These are phyloP conservation scores for Mycena epipterygia DNA, from an alignment of 768 basidiomycete species.

Conservation along the genomic window DNA sequence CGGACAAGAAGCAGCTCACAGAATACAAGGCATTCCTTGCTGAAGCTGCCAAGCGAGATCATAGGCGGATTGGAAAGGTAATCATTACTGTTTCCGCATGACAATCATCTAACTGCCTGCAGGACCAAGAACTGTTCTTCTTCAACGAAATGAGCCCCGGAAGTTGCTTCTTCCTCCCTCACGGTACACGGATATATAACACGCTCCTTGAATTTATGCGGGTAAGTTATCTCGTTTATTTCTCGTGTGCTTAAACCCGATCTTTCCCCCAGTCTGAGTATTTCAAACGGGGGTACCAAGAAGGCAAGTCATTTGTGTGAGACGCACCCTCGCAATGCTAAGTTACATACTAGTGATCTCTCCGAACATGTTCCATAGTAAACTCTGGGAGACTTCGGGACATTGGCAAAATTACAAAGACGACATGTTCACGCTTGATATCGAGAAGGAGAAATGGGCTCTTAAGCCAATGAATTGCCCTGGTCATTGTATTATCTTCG, in stretches of 20 bases:
- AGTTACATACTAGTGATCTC: conserved; percentile 79
- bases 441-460: conserved; percentile 97
- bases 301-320: conserved; percentile 65
- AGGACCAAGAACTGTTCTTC: conserved; percentile 98
- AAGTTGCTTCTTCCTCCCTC: conserved; percentile 96
- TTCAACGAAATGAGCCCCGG: conserved; percentile 98
- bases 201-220: conserved; percentile 91
- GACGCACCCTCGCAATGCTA: background rate
- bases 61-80: conserved; percentile 93
- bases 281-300: conserved; percentile 95
- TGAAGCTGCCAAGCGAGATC: conserved; percentile 98
- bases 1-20: conserved; percentile 93
- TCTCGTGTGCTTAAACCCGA: conserved; percentile 21
- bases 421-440: conserved; percentile 95
- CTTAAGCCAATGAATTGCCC: conserved; percentile 99
- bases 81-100: conserved; percentile 22
- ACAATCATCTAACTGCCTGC: conserved; percentile 15
- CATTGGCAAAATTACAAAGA: conserved; percentile 99
- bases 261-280: conserved; percentile 78
- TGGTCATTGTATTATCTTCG: conserved; percentile 96
- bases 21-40: conserved; percentile 97
- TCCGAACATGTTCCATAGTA: conserved; percentile 96
- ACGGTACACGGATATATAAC: conserved; percentile 98
- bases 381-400: conserved; percentile 98
- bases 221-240: conserved; percentile 59